These are phyloP conservation scores for Waitea zeae DNA, from an alignment of 1,284 basidiomycete genomes.

Conservation along the genomic window DNA sequence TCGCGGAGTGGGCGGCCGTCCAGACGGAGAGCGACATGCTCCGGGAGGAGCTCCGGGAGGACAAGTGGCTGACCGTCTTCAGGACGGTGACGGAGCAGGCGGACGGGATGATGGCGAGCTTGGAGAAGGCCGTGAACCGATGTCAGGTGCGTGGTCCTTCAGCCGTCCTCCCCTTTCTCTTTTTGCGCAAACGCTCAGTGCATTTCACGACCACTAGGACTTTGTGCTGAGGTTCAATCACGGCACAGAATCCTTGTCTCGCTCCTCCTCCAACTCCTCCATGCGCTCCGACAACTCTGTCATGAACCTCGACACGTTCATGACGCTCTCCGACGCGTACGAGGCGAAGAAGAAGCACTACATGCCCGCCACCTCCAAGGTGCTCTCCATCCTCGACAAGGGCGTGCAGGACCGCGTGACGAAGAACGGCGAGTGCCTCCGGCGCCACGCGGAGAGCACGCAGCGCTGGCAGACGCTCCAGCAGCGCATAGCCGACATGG, in stretches of 20 bases:
- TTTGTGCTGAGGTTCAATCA: conserved; percentile 67
- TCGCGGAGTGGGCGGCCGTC: conserved; percentile 64
- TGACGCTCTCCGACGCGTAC: conserved; percentile 49
- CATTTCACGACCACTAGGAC: conserved; percentile 27
- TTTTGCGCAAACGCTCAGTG: not conserved
- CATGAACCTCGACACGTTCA: conserved; percentile 43
- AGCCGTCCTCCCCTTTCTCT: conserved; percentile 4
- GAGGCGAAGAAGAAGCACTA: conserved; percentile 89
- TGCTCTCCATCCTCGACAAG: conserved; percentile 85
- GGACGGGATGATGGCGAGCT: conserved; percentile 89
- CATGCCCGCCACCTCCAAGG: conserved; percentile 82
- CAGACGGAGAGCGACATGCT: conserved; percentile 70
- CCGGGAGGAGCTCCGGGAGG: conserved; percentile 84
- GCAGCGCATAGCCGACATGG: conserved; percentile 61
- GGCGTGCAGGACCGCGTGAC: conserved; percentile 81
- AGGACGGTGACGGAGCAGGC: conserved; percentile 84
- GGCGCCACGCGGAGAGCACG: conserved; percentile 73
- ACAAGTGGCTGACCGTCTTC: conserved; percentile 93
- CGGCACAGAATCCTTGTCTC: conserved; percentile 28
- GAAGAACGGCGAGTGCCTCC: conserved; percentile 86
- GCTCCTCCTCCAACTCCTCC: conserved; percentile 25
- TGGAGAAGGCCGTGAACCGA: conserved; percentile 79
- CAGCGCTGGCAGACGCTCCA: conserved; percentile 67
- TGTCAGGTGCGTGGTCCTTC: conserved; percentile 67
- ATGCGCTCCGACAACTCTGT: conserved; percentile 32